Evolutionary conservation across 768 basidiomycete genomes (phyloP), one percentile per base, ranked within the genome.

Genomic region (Suillus alpinus): DNA sequence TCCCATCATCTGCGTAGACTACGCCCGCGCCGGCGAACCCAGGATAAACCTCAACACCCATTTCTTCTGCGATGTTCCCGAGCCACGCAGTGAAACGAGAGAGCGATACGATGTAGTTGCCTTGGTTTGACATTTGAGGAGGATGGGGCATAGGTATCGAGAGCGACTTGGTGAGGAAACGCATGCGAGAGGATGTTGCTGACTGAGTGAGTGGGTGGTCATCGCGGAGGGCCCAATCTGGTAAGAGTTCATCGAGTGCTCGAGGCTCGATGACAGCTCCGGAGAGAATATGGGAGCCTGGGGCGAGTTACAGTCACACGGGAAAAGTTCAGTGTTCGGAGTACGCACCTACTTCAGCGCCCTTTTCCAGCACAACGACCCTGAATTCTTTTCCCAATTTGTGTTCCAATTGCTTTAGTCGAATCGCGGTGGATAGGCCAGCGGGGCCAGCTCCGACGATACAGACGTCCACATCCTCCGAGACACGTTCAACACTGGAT

Each of bases 391-490:
- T 83, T 0, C 89, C 92, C 46, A 80, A 83, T 71, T 94, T 87
- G 66, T 83, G 75, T 69, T 94, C 93, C 29, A 97, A 85, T 75
- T 98, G 95, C 76, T 96, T 98, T 57, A 99, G 77, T 6, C 94
- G 84, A 62, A 98, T 98, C 5, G 95, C 96, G n/a, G 96, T 95
- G 64, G 88, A 89, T 62, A 99, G 82, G 6, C 97, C 96, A 0
- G 97, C 96, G 0, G 97, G 97, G 3, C 95, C 97, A 3, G 84
- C 95, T 10, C 96, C 96, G 59, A 97, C 95, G 69, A 99, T 98
- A 73, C 94, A 96, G 39, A 98, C 95, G 68, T 99, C 96, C 39
- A 95, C 95, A 47, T 94, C 86, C 68, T 98, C 97, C 46, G 87
- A 83, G n/a, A 86, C 86, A 13, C 95, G 84, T 64, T 97, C 92